Percentiles rank a stretch among this genome's conserved stretches.
Evolutionary conservation across 2,329 filamentous ascomycete genomes (phyloP).

Genomic region (Myriosclerotinia duriaeana): DNA sequence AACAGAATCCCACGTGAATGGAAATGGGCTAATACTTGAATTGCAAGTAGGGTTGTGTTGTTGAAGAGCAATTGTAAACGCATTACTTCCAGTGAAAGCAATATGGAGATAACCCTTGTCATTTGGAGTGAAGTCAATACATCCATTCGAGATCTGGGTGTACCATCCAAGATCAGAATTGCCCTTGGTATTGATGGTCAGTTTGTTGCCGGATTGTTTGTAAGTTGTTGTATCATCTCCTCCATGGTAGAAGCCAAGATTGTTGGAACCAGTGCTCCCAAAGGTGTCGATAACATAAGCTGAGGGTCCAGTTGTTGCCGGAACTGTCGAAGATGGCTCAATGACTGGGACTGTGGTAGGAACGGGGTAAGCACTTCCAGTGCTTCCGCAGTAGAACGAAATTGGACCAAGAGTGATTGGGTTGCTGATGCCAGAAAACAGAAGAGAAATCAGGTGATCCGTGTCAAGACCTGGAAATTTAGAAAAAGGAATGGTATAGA

Average conservation of each 20-base stretch:
- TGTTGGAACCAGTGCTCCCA: conserved; percentile 51
- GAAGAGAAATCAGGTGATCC: conserved; percentile 52
- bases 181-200: conserved; percentile 55
- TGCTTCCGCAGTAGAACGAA: conserved; percentile 57
- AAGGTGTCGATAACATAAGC: conserved; percentile 63
- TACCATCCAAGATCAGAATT: conserved; percentile 63
- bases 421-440: conserved; percentile 49
- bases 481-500: conserved; percentile 58
- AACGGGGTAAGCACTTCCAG: conserved; percentile 50
- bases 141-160: conserved; percentile 56
- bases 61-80: conserved; percentile 64
- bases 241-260: conserved; percentile 65
- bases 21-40: conserved; percentile 55
- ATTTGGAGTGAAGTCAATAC: conserved; percentile 56
- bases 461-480: conserved; percentile 52
- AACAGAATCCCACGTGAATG: conserved; percentile 66
- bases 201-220: conserved; percentile 50
- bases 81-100: conserved; percentile 59
- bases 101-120: conserved; percentile 63
- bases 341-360: conserved; percentile 45
- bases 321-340: conserved; percentile 49
- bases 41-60: conserved; percentile 65
- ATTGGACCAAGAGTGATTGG: conserved; percentile 56
- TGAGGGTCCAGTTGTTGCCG: conserved; percentile 51
- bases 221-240: conserved; percentile 58